Conservation (phyloP, 176 grass and related monocot species). For the Otatea glauca region DNA sequence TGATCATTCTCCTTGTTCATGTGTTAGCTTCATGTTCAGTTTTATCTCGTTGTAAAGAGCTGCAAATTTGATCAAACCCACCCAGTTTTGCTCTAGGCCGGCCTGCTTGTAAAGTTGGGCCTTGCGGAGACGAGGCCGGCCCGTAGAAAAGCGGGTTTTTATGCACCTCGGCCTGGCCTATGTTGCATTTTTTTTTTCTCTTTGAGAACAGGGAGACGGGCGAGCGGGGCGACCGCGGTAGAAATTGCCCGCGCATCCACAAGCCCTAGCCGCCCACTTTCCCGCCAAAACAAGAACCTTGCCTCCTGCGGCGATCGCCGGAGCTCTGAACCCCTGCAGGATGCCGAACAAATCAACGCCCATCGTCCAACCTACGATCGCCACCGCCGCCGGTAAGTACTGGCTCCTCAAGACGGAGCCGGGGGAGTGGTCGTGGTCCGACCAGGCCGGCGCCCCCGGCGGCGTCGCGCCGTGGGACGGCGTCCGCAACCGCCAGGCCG, state of each 20-base stretch:
- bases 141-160: background rate
- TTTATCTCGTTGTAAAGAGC: background rate
- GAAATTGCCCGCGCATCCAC: conserved; percentile 6
- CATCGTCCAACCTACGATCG: background rate
- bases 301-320: conserved; percentile 32
- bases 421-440: conserved; percentile 86
- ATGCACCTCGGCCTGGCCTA: background rate
- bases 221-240: too few species aligned
- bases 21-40: background rate
- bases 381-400: conserved; percentile 2
- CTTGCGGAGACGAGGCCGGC: background rate
- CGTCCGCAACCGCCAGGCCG: conserved; percentile 79
- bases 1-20: background rate
- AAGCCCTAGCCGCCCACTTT: conserved; percentile 34
- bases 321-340: conserved; percentile 1
- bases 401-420: conserved; percentile 92
- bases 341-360: conserved; percentile 50
- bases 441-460: conserved; percentile 61
- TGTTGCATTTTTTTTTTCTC: background rate
- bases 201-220: background rate
- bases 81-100: background rate
- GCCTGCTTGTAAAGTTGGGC: background rate
- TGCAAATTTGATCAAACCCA: background rate
- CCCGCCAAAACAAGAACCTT: conserved; percentile 45
- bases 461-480: conserved; percentile 83